Evolutionary conservation across 1,284 basidiomycete genomes (phyloP).

Genomic region (Ustilago shanxiensis): DNA sequence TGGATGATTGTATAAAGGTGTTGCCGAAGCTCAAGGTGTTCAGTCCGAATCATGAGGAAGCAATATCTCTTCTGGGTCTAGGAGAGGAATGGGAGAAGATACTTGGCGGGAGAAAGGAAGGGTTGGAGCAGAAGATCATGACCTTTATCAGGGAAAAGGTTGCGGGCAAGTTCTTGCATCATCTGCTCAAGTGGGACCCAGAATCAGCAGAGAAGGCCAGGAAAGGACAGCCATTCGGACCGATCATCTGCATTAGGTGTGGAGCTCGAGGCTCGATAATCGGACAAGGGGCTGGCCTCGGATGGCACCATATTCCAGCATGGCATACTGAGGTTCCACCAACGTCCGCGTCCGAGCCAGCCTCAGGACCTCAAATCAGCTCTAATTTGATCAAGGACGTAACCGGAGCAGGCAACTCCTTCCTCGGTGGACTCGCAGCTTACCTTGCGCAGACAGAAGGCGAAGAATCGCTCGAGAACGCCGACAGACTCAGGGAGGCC

Average conservation of each 20-base stretch:
- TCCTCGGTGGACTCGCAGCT: slow-evolving; percentile 53
- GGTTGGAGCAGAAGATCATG: slow-evolving; percentile 7
- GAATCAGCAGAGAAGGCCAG: background rate
- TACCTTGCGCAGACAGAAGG: slow-evolving; percentile 27
- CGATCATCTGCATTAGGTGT: slow-evolving; percentile 55
- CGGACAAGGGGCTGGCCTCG: slow-evolving; percentile 16
- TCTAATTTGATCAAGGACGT: slow-evolving; percentile 43
- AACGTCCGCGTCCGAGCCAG: background rate
- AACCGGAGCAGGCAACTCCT: slow-evolving; percentile 59
- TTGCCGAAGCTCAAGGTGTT: slow-evolving; percentile 77
- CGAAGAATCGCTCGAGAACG: slow-evolving; percentile 8
- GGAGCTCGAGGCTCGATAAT: slow-evolving; percentile 56
- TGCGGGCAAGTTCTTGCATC: slow-evolving; percentile 21
- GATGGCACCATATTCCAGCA: slow-evolving; percentile 37
- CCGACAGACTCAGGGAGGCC: slow-evolving; percentile 19
- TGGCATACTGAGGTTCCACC: slow-evolving; percentile 34
- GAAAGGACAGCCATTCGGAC: slow-evolving; percentile 13
- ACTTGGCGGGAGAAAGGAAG: background rate
- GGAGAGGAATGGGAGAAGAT: slow-evolving; percentile 27
- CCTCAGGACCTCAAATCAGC: slow-evolving; percentile 4
- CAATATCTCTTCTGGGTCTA: slow-evolving; percentile 68
- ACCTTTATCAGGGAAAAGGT: slow-evolving; percentile 29
- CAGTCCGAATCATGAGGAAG: slow-evolving; percentile 73
- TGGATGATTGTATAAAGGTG: slow-evolving; percentile 78
- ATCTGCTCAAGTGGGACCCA: background rate